Evolutionary conservation across 2,329 filamentous ascomycete species (phyloP), one percentile per base, ranked within the genome.

Genomic region (Aspergillus amoenus): DNA sequence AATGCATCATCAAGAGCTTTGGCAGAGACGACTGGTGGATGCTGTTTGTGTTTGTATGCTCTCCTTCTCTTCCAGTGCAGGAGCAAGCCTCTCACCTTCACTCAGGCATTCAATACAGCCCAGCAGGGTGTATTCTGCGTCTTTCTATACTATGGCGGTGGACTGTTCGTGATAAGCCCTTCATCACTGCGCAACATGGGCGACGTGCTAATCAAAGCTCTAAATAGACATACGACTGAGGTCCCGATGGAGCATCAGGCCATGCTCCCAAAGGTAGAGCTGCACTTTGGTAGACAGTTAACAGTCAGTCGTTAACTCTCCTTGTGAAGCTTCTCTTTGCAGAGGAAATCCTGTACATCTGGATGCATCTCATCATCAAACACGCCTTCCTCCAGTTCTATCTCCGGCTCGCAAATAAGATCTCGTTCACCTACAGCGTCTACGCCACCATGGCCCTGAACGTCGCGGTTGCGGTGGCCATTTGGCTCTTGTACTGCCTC

Each of bases 361-460:
- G 52, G 37, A 55, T 52, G 30, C 56, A 58, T 18, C 55, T 52
- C 45, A 18, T 51, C 27, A 55, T 55, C 56, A 58, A 58, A 12
- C 54, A 48, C 9, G 47, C 43, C 1, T 58, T 58, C 18, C 21
- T 58, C 12, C 47, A 43, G 5, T 58, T 58, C 40, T 58, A 58
- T 37, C 51, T 58, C 9, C 56, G 56, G 6, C 50, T 58, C 11
- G 15, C 48, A n/a, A 58, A 39, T 12, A 51, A 50, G 2, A 34
- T 40, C 2, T 51, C 46, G 8, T 51, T 40, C 11, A 24, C 39
- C 1, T 56, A 47, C 42, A 37, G 42, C 11, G 17, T 56, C n/a
- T 56, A 52, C 8, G 41, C 24, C 4, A 50, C 42, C 4, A 46
- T 52, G 48, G 32, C 12, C 7, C 24, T 56, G 6, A 56, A 50